These are phyloP conservation scores for Backusella liffmaniae DNA, from an alignment of 192 early-diverging fungal species.

Conservation along the genomic window DNA sequence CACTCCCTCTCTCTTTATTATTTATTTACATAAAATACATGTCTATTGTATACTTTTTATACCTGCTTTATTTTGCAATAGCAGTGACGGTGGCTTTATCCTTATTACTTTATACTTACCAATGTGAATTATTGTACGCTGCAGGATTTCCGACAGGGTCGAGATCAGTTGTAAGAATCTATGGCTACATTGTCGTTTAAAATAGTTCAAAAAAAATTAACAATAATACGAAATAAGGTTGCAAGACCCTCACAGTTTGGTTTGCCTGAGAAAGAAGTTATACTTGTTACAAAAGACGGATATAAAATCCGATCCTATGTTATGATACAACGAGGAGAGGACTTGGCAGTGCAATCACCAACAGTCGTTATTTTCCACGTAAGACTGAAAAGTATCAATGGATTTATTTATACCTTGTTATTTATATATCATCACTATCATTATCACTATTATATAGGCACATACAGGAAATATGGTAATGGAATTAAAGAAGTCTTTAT, in stretches of 20 bases:
- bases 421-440: not conserved
- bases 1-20: not conserved
- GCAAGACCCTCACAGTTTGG: conserved; percentile 67
- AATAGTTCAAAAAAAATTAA: not conserved
- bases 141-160: conserved; percentile 35
- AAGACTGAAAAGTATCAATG: conserved; percentile 29
- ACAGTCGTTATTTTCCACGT: conserved; percentile 74
- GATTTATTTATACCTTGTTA: not conserved
- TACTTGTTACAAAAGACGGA: conserved; percentile 79
- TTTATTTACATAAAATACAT: not conserved
- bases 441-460: conserved; percentile 9
- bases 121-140: conserved; percentile 37
- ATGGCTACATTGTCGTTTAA: not conserved
- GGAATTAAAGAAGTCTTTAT: not conserved
- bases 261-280: conserved; percentile 60
- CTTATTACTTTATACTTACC: conserved; percentile 29
- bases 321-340: conserved; percentile 62
- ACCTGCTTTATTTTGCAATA: conserved; percentile 30
- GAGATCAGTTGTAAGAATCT: conserved; percentile 27
- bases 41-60: conserved; percentile 18
- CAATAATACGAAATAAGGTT: conserved; percentile 41
- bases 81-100: conserved; percentile 23
- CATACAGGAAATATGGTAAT: conserved; percentile 92
- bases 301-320: conserved; percentile 77
- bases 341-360: conserved; percentile 52